Evolutionary conservation across 2,329 filamentous ascomycete species (phyloP).

Genomic region (Myotisia sp.): DNA sequence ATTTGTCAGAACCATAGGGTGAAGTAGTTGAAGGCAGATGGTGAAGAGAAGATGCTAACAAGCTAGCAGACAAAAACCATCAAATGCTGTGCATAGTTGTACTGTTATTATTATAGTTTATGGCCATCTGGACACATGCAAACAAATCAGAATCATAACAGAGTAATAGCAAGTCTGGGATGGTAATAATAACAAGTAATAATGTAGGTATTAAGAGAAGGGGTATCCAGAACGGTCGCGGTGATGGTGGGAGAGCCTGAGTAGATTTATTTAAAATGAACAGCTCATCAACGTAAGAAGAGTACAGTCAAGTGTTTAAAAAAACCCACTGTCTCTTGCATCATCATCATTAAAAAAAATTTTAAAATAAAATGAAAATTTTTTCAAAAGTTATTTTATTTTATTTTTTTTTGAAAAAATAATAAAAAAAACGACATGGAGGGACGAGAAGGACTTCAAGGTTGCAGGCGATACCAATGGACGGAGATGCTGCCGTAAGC

Average conservation of each 20-base stretch:
- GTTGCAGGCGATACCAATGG: constrained; percentile 7
- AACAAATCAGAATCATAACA: constrained; percentile 6
- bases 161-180: constrained; percentile 3
- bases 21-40: constrained; percentile 4
- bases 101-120: constrained; percentile 11
- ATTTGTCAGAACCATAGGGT: constrained; percentile 3
- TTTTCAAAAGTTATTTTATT: constrained; percentile 1
- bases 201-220: constrained; percentile 3
- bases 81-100: constrained; percentile 8
- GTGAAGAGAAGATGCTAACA: constrained; percentile 5
- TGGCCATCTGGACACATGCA: constrained; percentile 4
- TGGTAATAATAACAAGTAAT: constrained; percentile 4
- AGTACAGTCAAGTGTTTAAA: not conserved
- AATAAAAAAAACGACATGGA: constrained; percentile 2
- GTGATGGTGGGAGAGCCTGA: constrained; percentile 1
- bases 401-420: constrained; percentile 4
- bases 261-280: constrained; percentile 5
- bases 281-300: not conserved
- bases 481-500: constrained; percentile 10
- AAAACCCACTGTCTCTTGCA: no score
- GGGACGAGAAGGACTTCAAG: not conserved
- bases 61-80: constrained; percentile 5
- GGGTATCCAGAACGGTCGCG: not conserved
- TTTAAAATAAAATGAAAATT: constrained; percentile 5
- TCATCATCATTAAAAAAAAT: constrained; percentile 6